Conservation (phyloP, 2,329 filamentous ascomycete species). For the Aspergillus sp. region DNA sequence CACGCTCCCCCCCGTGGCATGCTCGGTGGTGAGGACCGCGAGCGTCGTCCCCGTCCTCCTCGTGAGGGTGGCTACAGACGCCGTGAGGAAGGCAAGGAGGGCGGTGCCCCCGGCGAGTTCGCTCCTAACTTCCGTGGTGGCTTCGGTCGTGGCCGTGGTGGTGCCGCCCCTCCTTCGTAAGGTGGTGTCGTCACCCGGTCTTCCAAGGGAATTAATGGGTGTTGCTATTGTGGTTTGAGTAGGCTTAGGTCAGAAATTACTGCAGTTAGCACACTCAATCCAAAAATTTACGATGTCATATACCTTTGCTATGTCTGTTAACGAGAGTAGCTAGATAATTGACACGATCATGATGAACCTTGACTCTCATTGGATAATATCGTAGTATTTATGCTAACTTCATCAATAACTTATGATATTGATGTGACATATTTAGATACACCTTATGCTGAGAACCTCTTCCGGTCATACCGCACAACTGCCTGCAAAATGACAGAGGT, state of each 20-base stretch:
- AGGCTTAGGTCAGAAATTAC: slow-evolving; percentile 29
- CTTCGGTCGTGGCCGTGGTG: slow-evolving; percentile 81
- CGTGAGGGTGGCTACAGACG: slow-evolving; percentile 89
- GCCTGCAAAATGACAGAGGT: slow-evolving; percentile 43
- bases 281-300: slow-evolving; percentile 22
- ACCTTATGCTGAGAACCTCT: slow-evolving; percentile 37
- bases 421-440: not conserved
- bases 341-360: slow-evolving; percentile 28
- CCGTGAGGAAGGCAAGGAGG: slow-evolving; percentile 88
- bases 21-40: slow-evolving; percentile 82
- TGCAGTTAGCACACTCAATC: slow-evolving; percentile 21
- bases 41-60: slow-evolving; percentile 76
- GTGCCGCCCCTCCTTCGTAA: slow-evolving; percentile 60
- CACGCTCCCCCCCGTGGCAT: slow-evolving; percentile 98
- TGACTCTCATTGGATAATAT: not conserved
- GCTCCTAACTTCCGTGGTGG: slow-evolving; percentile 90
- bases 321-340: slow-evolving; percentile 32
- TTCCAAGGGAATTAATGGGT: slow-evolving; percentile 26
- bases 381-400: not conserved
- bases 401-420: not conserved
- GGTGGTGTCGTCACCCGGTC: slow-evolving; percentile 31
- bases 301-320: slow-evolving; percentile 24
- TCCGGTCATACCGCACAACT: slow-evolving; percentile 36
- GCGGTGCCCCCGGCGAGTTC: slow-evolving; percentile 87
- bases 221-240: slow-evolving; percentile 31